A percentile compares a stretch with the other conserved stretches of the same genome.
phyloP scores from a whole-genome alignment of 306 rosid genomes.

The Coriaria nepalensis region DNA sequence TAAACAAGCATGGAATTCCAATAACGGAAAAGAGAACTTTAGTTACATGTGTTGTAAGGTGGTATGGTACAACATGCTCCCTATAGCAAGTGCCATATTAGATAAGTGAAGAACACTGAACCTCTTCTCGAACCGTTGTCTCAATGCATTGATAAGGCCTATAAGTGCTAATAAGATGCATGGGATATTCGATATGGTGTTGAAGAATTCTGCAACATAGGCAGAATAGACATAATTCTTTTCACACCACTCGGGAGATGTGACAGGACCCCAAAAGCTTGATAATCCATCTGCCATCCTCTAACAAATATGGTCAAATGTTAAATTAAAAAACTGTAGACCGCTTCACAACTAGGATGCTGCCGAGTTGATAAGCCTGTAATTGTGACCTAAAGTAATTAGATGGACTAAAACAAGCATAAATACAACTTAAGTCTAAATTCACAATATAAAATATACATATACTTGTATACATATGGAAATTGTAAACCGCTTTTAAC shows the following conservation, averaged over 20 bases:
- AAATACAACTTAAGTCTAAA: background rate
- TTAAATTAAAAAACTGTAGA: too few relatives aligned
- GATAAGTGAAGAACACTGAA: constrained; percentile 79
- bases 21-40: background rate
- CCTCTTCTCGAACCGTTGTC: constrained; percentile 94
- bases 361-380: constrained; percentile 7
- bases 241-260: constrained; percentile 74
- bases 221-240: constrained; percentile 46
- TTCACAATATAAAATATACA: background rate
- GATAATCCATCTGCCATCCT: constrained; percentile 48
- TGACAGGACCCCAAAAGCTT: constrained; percentile 84
- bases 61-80: constrained; percentile 88
- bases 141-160: constrained; percentile 77
- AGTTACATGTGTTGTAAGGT: constrained; percentile 76
- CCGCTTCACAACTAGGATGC: background rate
- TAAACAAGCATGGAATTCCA: too few relatives aligned
- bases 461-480: background rate
- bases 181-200: constrained; percentile 50
- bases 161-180: constrained; percentile 74
- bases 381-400: background rate
- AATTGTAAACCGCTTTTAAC: background rate
- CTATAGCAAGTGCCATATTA: constrained; percentile 78
- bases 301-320: constrained; percentile 5
- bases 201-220: constrained; percentile 58
- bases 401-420: background rate